These are phyloP conservation scores for Xylaria sp. DNA, from an alignment of 2,329 filamentous ascomycete genomes.

Conservation along the genomic window DNA sequence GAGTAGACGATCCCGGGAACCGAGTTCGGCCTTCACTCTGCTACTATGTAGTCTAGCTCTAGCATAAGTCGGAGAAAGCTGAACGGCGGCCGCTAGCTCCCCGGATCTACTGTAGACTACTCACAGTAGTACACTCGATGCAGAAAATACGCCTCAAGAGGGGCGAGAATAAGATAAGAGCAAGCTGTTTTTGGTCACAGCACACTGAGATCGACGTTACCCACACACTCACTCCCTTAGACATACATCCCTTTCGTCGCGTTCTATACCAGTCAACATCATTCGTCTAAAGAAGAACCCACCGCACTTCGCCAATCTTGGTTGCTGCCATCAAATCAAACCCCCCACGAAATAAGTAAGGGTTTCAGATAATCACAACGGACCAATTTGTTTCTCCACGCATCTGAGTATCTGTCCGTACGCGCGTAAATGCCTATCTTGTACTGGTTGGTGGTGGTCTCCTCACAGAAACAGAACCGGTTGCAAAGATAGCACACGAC, in stretches of 20 bases:
- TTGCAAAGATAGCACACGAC: neutral
- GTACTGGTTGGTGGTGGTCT: neutral
- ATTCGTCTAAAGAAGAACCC: slow-evolving; percentile 4
- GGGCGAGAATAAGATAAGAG: neutral
- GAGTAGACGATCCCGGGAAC: slow-evolving; percentile 2
- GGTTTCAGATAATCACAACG: neutral
- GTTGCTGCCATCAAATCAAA: neutral
- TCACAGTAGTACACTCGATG: too few relatives aligned
- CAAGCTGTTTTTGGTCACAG: neutral
- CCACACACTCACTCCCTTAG: neutral
- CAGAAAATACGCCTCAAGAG: slow-evolving; percentile 3
- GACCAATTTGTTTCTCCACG: neutral
- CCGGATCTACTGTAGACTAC: neutral
- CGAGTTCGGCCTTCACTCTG: neutral
- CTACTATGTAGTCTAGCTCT: too few relatives aligned
- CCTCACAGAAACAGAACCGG: neutral
- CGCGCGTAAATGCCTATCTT: neutral
- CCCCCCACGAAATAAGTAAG: neutral
- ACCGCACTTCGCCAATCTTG: slow-evolving; percentile 1
- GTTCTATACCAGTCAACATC: neutral
- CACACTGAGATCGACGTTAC: slow-evolving; percentile 1
- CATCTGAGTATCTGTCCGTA: neutral
- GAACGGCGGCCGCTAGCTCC: neutral
- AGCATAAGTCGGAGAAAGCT: neutral
- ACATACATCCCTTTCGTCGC: neutral